phyloP scores from a whole-genome alignment of 2,329 filamentous ascomycete genomes.

The Diaporthe longicolla region DNA sequence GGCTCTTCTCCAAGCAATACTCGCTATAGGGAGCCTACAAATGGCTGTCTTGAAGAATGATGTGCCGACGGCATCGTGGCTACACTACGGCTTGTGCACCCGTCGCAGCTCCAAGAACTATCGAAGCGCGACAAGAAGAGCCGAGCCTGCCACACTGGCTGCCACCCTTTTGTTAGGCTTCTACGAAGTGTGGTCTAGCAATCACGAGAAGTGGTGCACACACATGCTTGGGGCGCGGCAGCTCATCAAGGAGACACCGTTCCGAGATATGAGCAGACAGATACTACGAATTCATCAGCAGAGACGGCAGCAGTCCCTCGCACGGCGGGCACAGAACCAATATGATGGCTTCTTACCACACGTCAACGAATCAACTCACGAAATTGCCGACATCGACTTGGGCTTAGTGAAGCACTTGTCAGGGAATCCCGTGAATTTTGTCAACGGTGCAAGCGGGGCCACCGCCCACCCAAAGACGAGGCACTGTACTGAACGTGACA shows the following conservation, averaged over 20 bases:
- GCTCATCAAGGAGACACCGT: constrained; percentile 86
- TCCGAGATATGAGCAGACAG: constrained; percentile 78
- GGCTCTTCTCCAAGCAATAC: constrained; percentile 90
- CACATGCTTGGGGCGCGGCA: constrained; percentile 89
- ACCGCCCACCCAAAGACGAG: constrained; percentile 37
- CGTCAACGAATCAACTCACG: constrained; percentile 46
- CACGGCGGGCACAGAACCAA: constrained; percentile 38
- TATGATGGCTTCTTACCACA: constrained; percentile 47
- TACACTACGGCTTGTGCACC: constrained; percentile 91
- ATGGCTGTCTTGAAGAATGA: constrained; percentile 85
- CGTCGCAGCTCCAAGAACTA: constrained; percentile 84
- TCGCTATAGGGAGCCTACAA: constrained; percentile 88
- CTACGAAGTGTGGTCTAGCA: constrained; percentile 94
- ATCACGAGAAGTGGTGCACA: constrained; percentile 96
- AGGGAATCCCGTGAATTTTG: constrained; percentile 52
- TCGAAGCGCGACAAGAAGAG: constrained; percentile 75
- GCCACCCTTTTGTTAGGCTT: constrained; percentile 89
- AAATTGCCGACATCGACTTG: constrained; percentile 58
- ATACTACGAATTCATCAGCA: constrained; percentile 74
- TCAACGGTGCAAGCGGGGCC: constrained; percentile 42
- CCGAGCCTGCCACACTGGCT: constrained; percentile 86
- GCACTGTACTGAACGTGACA: constrained; percentile 69
- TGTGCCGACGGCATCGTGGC: constrained; percentile 84
- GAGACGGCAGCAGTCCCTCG: constrained; percentile 46
- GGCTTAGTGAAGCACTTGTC: constrained; percentile 58